Conservation (phyloP, 2,329 filamentous ascomycete genomes). For the Aspergillus fumigatus region DNA sequence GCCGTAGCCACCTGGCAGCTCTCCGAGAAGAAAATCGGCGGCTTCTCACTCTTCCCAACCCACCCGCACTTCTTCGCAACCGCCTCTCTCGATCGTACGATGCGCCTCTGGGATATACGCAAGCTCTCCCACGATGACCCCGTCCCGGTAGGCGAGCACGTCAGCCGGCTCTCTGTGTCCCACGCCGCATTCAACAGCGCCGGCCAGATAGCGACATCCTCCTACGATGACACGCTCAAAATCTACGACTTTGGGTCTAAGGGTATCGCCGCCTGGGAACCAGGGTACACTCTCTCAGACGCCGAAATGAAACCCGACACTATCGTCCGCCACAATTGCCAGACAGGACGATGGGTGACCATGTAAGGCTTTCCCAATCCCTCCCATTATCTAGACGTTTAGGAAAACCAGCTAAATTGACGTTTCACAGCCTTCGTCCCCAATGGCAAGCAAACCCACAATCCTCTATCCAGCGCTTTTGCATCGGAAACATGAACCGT, state of each 20-base stretch:
- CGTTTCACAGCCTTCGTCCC: conserved; percentile 57
- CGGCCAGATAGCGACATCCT: conserved; percentile 84
- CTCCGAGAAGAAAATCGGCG: conserved; percentile 91
- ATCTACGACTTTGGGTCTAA: conserved; percentile 70
- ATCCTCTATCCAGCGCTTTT: conserved; percentile 80
- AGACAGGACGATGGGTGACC: conserved; percentile 91
- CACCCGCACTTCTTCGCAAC: conserved; percentile 82
- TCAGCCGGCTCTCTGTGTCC: conserved; percentile 78
- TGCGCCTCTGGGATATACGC: conserved; percentile 90
- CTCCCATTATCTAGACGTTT: not conserved
- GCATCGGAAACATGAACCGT: conserved; percentile 94
- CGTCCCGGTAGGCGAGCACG: conserved; percentile 71
- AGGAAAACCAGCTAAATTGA: not conserved
- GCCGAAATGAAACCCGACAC: conserved; percentile 64
- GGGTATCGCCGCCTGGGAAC: conserved; percentile 55
- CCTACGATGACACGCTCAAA: conserved; percentile 93
- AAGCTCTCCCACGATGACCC: conserved; percentile 65
- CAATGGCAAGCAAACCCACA: conserved; percentile 82
- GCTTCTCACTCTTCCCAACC: conserved; percentile 77
- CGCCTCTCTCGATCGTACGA: conserved; percentile 79
- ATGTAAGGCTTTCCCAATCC: conserved; percentile 51
- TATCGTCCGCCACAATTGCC: conserved; percentile 81
- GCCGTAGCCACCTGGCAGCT: conserved; percentile 67
- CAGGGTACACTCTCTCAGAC: conserved; percentile 54
- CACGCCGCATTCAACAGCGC: conserved; percentile 85